Percentiles rank a stretch among this genome's conserved stretches.
Conservation (phyloP, 805 yeast species). For the Jamesozyma piceae region DNA sequence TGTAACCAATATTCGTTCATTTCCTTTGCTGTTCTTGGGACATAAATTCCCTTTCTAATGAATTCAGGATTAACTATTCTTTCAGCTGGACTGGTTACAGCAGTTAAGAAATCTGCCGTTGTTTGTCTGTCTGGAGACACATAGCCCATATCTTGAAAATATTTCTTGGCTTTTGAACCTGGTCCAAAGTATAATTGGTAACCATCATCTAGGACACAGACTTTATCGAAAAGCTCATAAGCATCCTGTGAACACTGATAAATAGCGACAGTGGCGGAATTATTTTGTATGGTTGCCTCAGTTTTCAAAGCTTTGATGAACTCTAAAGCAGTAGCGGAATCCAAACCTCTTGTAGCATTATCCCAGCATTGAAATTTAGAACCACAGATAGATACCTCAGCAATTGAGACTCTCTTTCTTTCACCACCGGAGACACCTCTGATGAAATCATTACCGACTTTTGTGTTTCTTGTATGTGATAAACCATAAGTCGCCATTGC, state of each 20-base stretch:
- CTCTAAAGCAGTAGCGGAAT: conserved; percentile 53
- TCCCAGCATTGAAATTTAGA: conserved; percentile 46
- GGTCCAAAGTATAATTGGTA: conserved; percentile 47
- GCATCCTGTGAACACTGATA: conserved; percentile 33
- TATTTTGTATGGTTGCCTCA: conserved; percentile 38
- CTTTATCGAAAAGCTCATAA: conserved; percentile 14
- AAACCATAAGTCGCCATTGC: conserved; percentile 45
- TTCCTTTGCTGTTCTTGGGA: conserved; percentile 45
- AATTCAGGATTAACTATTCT: conserved; percentile 36
- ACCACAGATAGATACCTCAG: conserved; percentile 48
- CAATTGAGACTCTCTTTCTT: conserved; percentile 64
- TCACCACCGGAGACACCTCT: conserved; percentile 73
- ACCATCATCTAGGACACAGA: conserved; percentile 45
- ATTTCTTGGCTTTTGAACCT: conserved; percentile 38
- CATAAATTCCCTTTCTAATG: conserved; percentile 37
- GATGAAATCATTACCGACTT: conserved; percentile 48
- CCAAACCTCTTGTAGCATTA: conserved; percentile 59
- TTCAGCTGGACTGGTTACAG: conserved; percentile 46
- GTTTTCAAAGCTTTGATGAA: conserved; percentile 46
- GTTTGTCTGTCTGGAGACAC: conserved; percentile 49
- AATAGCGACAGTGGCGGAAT: conserved; percentile 54
- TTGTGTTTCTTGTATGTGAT: conserved; percentile 50
- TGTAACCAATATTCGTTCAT: conserved; percentile 43
- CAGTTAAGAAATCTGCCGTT: conserved; percentile 50
- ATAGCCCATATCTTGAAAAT: conserved; percentile 46